These are phyloP conservation scores for Bauhinia variegata DNA, from an alignment of 306 rosid genomes.

Conservation along the genomic window DNA sequence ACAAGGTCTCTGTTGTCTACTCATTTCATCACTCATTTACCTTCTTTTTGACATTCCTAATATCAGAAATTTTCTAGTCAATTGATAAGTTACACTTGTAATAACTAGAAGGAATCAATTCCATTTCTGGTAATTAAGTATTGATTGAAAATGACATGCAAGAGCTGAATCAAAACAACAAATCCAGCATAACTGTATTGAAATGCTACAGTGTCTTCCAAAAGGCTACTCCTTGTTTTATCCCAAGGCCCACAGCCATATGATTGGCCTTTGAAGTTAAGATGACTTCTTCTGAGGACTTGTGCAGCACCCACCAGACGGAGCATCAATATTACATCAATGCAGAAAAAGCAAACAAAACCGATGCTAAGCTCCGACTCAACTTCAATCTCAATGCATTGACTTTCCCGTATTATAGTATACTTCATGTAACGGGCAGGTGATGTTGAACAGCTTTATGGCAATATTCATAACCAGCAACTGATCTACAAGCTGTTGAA, in stretches of 20 bases:
- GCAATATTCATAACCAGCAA: not conserved
- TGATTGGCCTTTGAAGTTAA: not conserved
- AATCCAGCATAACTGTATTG: too few species aligned
- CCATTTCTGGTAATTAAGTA: too few species aligned
- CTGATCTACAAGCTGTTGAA: conserved; percentile 7
- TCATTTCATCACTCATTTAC: not conserved
- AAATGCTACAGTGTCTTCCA: too few species aligned
- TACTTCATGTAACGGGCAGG: not conserved
- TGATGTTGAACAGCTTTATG: not conserved
- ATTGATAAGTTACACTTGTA: too few species aligned
- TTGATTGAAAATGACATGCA: too few species aligned
- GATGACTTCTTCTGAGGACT: too few species aligned
- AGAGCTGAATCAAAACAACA: too few species aligned
- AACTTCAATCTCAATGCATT: not conserved
- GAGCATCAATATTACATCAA: not conserved
- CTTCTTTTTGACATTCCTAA: too few species aligned
- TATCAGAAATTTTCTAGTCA: too few species aligned
- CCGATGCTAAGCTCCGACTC: not conserved
- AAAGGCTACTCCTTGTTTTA: too few species aligned
- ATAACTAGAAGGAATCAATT: too few species aligned
- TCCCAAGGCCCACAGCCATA: not conserved
- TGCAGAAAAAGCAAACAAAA: not conserved
- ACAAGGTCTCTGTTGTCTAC: not conserved
- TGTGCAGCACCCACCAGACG: not conserved
- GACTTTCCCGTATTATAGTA: not conserved